Evolutionary conservation across 805 yeast species (phyloP).

Genomic region (Ogataea ganodermae): DNA sequence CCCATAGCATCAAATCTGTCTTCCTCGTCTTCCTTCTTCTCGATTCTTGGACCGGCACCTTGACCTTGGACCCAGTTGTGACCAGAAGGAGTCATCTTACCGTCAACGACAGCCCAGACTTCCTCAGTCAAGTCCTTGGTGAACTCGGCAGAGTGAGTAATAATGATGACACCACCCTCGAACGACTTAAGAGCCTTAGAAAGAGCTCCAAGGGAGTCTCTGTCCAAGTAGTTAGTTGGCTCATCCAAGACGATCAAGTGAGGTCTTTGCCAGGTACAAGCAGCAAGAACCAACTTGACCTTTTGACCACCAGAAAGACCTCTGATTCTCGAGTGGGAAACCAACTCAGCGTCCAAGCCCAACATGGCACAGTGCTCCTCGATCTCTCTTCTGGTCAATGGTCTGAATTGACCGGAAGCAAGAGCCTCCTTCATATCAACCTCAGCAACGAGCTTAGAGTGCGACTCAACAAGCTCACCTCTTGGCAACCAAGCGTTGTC

Average conservation of each 20-base stretch:
- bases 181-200: constrained; percentile 98
- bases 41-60: constrained; percentile 99
- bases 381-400: constrained; percentile 99
- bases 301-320: constrained; percentile 99
- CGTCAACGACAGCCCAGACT: constrained; percentile 99
- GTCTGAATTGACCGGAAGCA: constrained; percentile 99
- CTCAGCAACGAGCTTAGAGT: constrained; percentile 99
- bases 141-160: constrained; percentile 99
- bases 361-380: constrained; percentile 98
- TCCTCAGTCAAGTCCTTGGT: constrained; percentile 99
- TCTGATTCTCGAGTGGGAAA: constrained; percentile 99
- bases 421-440: constrained; percentile 99
- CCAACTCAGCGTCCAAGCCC: constrained; percentile 98
- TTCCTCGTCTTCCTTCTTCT: constrained; percentile 90
- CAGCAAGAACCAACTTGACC: constrained; percentile 99
- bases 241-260: constrained; percentile 99
- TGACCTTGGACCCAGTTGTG: constrained; percentile 99
- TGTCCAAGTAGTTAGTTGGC: constrained; percentile 98
- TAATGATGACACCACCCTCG: constrained; percentile 99
- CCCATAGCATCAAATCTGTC: constrained; percentile 99
- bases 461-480: constrained; percentile 96
- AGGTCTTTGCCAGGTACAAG: constrained; percentile 99
- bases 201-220: constrained; percentile 99
- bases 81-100: constrained; percentile 99
- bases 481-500: constrained; percentile 99